These are phyloP conservation scores for Astathelohania contejeani DNA, from an alignment of 371 early-diverging fungal species.

Conservation along the genomic window DNA sequence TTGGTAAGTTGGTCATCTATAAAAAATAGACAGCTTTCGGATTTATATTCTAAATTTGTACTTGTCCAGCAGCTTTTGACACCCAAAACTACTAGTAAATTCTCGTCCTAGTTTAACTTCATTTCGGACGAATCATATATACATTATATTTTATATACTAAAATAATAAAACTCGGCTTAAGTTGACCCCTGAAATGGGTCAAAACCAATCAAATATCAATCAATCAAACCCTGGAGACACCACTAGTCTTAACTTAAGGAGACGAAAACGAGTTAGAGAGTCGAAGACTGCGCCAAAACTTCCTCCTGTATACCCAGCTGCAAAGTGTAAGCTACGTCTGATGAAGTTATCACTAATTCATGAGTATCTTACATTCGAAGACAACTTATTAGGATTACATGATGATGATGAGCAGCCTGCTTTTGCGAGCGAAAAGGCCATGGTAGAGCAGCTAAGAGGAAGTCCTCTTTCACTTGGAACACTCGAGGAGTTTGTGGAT, in stretches of 20 bases:
- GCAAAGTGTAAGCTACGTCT: conserved; percentile 47
- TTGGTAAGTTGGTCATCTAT: too few relatives aligned
- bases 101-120: too few relatives aligned
- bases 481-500: conserved; percentile 97
- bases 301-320: conserved; percentile 24
- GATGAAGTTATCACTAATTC: conserved; percentile 40
- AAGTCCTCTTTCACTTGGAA: conserved; percentile 93
- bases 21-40: too few relatives aligned
- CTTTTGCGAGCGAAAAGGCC: conserved; percentile 56
- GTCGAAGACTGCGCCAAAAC: conserved; percentile 21
- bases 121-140: too few relatives aligned
- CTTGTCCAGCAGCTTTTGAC: too few relatives aligned
- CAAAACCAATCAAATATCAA: conserved; percentile 9
- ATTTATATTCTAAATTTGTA: too few relatives aligned
- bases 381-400: conserved; percentile 41
- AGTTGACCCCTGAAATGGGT: too few relatives aligned
- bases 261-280: conserved; percentile 35
- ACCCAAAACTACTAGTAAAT: too few relatives aligned
- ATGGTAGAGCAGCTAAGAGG: conserved; percentile 91
- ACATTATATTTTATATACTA: too few relatives aligned
- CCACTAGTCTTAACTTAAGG: conserved; percentile 31
- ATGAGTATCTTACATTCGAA: conserved; percentile 45
- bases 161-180: too few relatives aligned
- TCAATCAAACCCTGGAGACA: conserved; percentile 17
- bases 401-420: conserved; percentile 20